Evolutionary conservation across 192 early-diverging fungal genomes (phyloP).

Genomic region (Mortierella antarctica): DNA sequence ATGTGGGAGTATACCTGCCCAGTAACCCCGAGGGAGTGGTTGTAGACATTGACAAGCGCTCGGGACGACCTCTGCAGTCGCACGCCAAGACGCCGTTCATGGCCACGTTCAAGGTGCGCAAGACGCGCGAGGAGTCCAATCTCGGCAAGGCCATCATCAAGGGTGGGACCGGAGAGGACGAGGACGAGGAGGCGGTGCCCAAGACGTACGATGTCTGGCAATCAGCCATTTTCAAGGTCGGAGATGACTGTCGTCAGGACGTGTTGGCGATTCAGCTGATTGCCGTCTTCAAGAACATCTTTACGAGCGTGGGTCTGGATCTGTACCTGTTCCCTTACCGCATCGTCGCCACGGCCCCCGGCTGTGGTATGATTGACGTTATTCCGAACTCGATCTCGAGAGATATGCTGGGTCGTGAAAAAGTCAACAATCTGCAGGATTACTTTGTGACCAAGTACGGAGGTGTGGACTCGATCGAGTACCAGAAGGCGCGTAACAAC

Average conservation of each 20-base stretch:
- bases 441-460: slow-evolving; percentile 96
- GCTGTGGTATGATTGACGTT: slow-evolving; percentile 98
- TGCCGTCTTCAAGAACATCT: slow-evolving; percentile 97
- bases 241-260: slow-evolving; percentile 99
- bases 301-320: slow-evolving; percentile 89
- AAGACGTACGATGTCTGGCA: slow-evolving; percentile 73
- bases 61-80: slow-evolving; percentile 93
- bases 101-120: slow-evolving; percentile 94
- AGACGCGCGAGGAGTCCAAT: slow-evolving; percentile 66
- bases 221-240: slow-evolving; percentile 99
- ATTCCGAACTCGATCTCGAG: slow-evolving; percentile 97
- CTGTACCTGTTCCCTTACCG: slow-evolving; percentile 97
- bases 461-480: slow-evolving; percentile 86
- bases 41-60: slow-evolving; percentile 93
- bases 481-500: slow-evolving; percentile 85
- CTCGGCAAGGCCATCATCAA: slow-evolving; percentile 60
- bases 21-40: slow-evolving; percentile 97
- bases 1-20: slow-evolving; percentile 97
- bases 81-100: slow-evolving; percentile 99
- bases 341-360: slow-evolving; percentile 96
- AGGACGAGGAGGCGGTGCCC: slow-evolving; percentile 44
- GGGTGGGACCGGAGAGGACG: slow-evolving; percentile 34
- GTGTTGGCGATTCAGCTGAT: slow-evolving; percentile 98
- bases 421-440: slow-evolving; percentile 96
- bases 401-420: slow-evolving; percentile 97